These are phyloP conservation scores for Microdochium bolleyi DNA, from an alignment of 2,329 filamentous ascomycete species.

Conservation along the genomic window DNA sequence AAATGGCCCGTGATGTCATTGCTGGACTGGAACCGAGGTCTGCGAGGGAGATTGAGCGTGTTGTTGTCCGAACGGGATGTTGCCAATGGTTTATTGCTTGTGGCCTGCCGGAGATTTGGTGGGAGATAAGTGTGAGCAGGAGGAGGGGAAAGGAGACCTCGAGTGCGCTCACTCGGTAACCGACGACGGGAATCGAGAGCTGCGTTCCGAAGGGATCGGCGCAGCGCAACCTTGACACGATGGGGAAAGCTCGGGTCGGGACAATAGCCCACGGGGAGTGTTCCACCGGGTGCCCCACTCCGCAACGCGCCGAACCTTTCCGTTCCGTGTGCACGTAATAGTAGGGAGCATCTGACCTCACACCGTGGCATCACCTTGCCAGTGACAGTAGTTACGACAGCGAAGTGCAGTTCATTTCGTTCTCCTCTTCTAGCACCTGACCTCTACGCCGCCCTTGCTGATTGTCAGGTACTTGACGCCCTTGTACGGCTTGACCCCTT, in stretches of 20 bases:
- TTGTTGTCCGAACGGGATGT: background rate
- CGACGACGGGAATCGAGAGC: background rate
- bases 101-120: no score
- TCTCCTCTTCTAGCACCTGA: slow-evolving; percentile 41
- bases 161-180: background rate
- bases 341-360: background rate
- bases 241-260: background rate
- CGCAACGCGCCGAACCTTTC: no score
- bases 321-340: no score
- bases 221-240: background rate
- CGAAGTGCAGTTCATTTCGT: background rate
- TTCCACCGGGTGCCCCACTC: background rate
- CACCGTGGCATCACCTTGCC: background rate
- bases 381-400: no score
- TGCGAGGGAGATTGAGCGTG: background rate
- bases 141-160: background rate
- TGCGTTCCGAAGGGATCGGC: background rate
- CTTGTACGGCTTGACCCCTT: slow-evolving; percentile 90
- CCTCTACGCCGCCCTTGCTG: slow-evolving; percentile 56
- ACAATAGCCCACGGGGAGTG: background rate
- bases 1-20: background rate
- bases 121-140: no score
- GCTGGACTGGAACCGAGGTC: background rate
- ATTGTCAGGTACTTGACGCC: slow-evolving; percentile 93
- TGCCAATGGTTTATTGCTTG: no score